Conservation (phyloP, 202 grass and related monocot species). For the Schoenoplectus tabernaemontani region DNA sequence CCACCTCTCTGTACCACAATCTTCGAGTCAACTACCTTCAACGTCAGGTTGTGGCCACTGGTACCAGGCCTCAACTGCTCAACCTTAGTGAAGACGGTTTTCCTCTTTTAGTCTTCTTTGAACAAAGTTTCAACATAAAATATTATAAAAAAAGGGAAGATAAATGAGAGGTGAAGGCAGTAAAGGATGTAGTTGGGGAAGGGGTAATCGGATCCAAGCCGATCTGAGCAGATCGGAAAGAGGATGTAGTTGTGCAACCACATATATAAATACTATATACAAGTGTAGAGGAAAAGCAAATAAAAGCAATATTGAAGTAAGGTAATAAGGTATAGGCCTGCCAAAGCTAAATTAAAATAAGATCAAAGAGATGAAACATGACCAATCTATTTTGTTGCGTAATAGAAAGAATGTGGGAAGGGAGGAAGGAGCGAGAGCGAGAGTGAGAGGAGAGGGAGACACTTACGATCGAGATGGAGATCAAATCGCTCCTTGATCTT, state of each 20-base stretch:
- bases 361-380: neutral
- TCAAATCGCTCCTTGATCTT: conserved; percentile 3
- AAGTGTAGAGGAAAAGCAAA: neutral
- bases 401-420: too few species aligned
- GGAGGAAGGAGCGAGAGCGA: too few species aligned
- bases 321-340: too few species aligned
- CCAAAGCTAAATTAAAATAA: too few species aligned
- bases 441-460: too few species aligned
- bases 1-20: too few species aligned
- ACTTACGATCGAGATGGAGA: neutral
- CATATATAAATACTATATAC: too few species aligned
- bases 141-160: neutral
- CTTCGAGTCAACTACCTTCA: too few species aligned
- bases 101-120: neutral
- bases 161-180: neutral
- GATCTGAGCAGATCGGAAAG: neutral
- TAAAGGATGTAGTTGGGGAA: neutral
- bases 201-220: neutral
- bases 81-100: too few species aligned
- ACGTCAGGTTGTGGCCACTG: too few species aligned
- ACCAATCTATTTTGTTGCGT: too few species aligned
- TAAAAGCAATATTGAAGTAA: neutral
- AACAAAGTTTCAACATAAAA: neutral
- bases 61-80: too few species aligned
- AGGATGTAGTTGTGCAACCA: neutral